Conservation (phyloP, 352 stramenopile genomes). For the Phytophthora nicotianae region DNA sequence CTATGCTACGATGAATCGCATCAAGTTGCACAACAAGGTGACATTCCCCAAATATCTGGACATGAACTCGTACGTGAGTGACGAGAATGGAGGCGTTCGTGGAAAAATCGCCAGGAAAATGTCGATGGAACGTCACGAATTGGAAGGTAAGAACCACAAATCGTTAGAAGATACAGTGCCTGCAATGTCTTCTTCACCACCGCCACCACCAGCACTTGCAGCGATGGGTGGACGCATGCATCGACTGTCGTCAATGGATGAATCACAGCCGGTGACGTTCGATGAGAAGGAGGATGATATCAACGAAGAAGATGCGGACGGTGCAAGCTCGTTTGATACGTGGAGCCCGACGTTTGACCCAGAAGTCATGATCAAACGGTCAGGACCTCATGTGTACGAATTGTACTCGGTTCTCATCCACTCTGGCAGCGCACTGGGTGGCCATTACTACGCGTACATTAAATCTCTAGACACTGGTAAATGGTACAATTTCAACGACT, state of each 20-base stretch:
- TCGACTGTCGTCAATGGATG: slow-evolving; percentile 80
- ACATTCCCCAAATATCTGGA: slow-evolving; percentile 90
- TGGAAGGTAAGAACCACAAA: slow-evolving; percentile 52
- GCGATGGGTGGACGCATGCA: slow-evolving; percentile 28
- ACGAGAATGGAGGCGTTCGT: slow-evolving; percentile 48
- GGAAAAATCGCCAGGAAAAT: slow-evolving; percentile 85
- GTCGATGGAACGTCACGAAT: slow-evolving; percentile 82
- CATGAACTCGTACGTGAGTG: slow-evolving; percentile 88
- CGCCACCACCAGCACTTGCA: slow-evolving; percentile 12
- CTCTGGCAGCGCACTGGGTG: slow-evolving; percentile 89
- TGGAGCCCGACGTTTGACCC: slow-evolving; percentile 76
- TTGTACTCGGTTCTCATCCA: slow-evolving; percentile 94
- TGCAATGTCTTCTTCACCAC: slow-evolving; percentile 25
- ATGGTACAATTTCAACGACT: slow-evolving; percentile 92
- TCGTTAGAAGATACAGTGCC: slow-evolving; percentile 14
- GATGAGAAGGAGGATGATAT: slow-evolving; percentile 28
- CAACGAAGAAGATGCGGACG: slow-evolving; percentile 22
- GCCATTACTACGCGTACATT: slow-evolving; percentile 96
- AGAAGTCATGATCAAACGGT: slow-evolving; percentile 61
- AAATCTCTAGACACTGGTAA: slow-evolving; percentile 80
- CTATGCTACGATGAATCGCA: slow-evolving; percentile 87
- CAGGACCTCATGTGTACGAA: slow-evolving; percentile 86
- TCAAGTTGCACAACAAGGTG: slow-evolving; percentile 89
- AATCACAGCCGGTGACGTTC: slow-evolving; percentile 61
- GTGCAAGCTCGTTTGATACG: slow-evolving; percentile 48